phyloP scores from a whole-genome alignment of 768 basidiomycete species.

The Macrocybe gigantea region DNA sequence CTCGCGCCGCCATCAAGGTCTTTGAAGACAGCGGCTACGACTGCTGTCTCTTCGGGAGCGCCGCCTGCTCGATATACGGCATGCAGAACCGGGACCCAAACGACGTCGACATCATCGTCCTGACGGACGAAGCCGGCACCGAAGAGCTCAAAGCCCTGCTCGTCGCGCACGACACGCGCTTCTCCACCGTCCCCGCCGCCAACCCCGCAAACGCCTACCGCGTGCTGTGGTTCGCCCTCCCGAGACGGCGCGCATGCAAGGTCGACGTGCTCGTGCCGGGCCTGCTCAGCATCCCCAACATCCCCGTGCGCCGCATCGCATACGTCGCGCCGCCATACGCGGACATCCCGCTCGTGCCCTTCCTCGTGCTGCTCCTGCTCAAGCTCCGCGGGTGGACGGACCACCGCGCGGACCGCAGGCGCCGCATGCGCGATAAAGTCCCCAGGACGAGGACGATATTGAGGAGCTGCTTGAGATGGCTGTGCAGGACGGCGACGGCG shows the following conservation, averaged over 20 bases:
- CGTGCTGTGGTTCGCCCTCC: not conserved
- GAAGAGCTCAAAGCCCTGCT: not conserved
- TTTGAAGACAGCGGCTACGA: not conserved
- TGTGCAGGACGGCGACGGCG: not conserved
- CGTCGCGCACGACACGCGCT: not conserved
- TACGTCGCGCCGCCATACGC: not conserved
- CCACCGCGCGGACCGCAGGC: conserved; percentile 1
- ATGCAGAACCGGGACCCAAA: conserved; percentile 12
- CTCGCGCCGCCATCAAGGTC: not conserved
- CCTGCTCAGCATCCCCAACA: conserved; percentile 7
- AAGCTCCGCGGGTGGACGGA: conserved; percentile 14
- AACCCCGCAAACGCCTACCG: not conserved
- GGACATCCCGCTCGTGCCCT: conserved; percentile 7
- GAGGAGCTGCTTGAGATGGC: conserved; percentile 7
- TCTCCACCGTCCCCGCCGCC: not conserved
- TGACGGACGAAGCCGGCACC: not conserved
- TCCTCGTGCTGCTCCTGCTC: conserved; percentile 7
- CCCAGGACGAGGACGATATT: conserved; percentile 12
- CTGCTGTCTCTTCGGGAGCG: conserved; percentile 10
- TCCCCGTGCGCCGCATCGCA: conserved; percentile 1
- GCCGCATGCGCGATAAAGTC: conserved; percentile 5
- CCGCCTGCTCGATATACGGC: conserved; percentile 8
- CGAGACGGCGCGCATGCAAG: conserved; percentile 7
- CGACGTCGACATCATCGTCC: conserved; percentile 1
- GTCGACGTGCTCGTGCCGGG: conserved; percentile 14